phyloP scores from a whole-genome alignment of 2,329 filamentous ascomycete genomes.

The Ophiostoma perfectum region DNA sequence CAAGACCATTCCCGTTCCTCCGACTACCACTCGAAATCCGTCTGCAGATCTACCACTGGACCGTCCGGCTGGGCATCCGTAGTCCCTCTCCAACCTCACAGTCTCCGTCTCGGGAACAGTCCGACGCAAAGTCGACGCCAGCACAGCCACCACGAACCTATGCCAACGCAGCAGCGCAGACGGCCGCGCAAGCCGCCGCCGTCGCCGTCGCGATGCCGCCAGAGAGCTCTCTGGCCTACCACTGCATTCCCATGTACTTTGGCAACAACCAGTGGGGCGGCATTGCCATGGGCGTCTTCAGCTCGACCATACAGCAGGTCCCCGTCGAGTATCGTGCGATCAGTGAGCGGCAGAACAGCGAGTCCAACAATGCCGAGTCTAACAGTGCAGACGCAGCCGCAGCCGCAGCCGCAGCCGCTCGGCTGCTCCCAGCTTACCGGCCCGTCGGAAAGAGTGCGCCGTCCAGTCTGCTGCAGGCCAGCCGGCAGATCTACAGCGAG shows the following conservation, averaged over 20 bases:
- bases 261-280: neutral
- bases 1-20: conserved; percentile 30
- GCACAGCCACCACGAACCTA: neutral
- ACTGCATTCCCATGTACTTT: neutral
- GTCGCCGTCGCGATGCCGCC: neutral
- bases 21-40: conserved; percentile 43
- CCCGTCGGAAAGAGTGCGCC: conserved; percentile 38
- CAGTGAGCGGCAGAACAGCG: neutral
- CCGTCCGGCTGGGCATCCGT: neutral
- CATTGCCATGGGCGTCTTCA: neutral
- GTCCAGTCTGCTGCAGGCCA: conserved; percentile 36
- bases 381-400: neutral
- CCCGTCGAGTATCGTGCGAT: neutral
- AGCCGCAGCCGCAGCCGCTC: too few species aligned
- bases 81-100: too few species aligned
- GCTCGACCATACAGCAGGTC: neutral
- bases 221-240: neutral
- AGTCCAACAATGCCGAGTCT: neutral
- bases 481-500: conserved; percentile 41
- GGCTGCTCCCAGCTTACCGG: conserved; percentile 34
- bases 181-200: neutral
- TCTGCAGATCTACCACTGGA: conserved; percentile 42
- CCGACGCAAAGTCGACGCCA: neutral
- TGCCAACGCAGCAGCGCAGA: neutral
- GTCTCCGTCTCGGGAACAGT: too few species aligned